Base-by-base conservation (phyloP, 2,329 filamentous ascomycete species). In the Aspergillus pseudoterreus region DNA sequence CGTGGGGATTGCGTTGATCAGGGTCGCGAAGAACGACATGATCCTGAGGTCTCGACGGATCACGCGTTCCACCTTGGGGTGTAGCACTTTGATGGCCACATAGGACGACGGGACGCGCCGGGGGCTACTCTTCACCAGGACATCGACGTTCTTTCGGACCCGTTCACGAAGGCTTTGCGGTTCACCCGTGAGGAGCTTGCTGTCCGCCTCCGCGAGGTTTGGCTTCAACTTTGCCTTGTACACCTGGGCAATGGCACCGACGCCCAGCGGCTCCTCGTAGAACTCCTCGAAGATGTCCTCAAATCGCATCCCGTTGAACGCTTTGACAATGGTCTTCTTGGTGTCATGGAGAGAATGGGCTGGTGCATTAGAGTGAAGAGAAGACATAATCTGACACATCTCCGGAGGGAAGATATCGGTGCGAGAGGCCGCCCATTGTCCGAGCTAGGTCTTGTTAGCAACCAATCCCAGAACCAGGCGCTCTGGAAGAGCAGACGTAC, bases 221-320 rank as follows among this genome's bases (percentile, higher is more conserved):
- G 88, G 82, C 65, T 91, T 95, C 43, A 99, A 74, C 69, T 91
- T 96, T 0, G 94, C 94, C 67, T 90, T 95, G 79, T 99, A 99
- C 2, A 97, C 94, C 69, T 99, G 94, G 0, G 94, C 94, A 62
- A 99, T 97, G 27, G 94, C 94, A 10, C 94, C 94, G 1, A 97
- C 92, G 1, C 94, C 94, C 0, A 99, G 76, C 0, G 94, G 94
- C 59, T 79, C 84, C 71, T 95, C 89, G 24, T 96, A 81, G 60
- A 99, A 99, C 68, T 97, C 94, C 27, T 95, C 90, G 62, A 99
- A 99, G 53, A 99, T 96, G 4, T 95, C 89, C 11, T 92, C 85
- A 58, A 99, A 96, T 0, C 72, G 63, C 50, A 88, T 81, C 1
- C 88, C 90, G 52, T 85, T 83, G 65, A 99, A 99, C 0, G 94